Evolutionary conservation across 192 early-diverging fungal genomes (phyloP).

Genomic region (Geranomyces michiganensis): DNA sequence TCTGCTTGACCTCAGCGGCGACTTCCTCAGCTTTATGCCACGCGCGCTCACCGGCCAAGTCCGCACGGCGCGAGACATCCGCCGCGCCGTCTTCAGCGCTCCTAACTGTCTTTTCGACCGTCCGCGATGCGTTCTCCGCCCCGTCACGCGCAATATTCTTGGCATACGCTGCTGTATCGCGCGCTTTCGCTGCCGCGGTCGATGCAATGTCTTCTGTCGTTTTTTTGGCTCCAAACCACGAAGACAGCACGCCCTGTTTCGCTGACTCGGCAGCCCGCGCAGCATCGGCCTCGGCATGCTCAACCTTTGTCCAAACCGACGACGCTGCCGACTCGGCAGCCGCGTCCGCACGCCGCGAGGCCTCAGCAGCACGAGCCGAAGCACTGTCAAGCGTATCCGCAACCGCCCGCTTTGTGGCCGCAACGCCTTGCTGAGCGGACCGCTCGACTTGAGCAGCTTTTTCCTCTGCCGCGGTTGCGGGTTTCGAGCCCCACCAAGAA

Average conservation of each 20-base stretch:
- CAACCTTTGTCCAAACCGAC: background rate
- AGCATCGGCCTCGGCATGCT: background rate
- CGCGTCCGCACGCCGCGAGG: slow-evolving; percentile 6
- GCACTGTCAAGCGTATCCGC: background rate
- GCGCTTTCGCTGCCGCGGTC: slow-evolving; percentile 4
- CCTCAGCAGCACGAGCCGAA: slow-evolving; percentile 5
- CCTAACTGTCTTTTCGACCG: slow-evolving; percentile 1
- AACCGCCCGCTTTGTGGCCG: background rate
- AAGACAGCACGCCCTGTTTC: slow-evolving; percentile 1
- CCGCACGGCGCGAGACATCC: slow-evolving; percentile 23
- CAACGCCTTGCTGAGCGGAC: background rate
- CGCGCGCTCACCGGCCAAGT: slow-evolving; percentile 14
- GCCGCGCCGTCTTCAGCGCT: slow-evolving; percentile 21
- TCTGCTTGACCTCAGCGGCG: slow-evolving; percentile 10
- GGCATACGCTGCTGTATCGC: slow-evolving; percentile 14
- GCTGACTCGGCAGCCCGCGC: background rate
- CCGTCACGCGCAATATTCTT: slow-evolving; percentile 12
- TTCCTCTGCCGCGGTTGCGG: slow-evolving; percentile 9
- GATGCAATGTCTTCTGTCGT: slow-evolving; percentile 20
- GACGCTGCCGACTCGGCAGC: background rate
- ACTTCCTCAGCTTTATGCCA: slow-evolving; percentile 1
- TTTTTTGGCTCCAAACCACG: slow-evolving; percentile 15
- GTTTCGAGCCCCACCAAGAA: slow-evolving; percentile 18
- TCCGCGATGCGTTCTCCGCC: background rate
- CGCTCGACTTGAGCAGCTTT: slow-evolving; percentile 2